A percentile compares a stretch with the other conserved stretches of the same genome.
Conservation (phyloP, 2,329 filamentous ascomycete species). For the Sclerotinia glacialis region DNA sequence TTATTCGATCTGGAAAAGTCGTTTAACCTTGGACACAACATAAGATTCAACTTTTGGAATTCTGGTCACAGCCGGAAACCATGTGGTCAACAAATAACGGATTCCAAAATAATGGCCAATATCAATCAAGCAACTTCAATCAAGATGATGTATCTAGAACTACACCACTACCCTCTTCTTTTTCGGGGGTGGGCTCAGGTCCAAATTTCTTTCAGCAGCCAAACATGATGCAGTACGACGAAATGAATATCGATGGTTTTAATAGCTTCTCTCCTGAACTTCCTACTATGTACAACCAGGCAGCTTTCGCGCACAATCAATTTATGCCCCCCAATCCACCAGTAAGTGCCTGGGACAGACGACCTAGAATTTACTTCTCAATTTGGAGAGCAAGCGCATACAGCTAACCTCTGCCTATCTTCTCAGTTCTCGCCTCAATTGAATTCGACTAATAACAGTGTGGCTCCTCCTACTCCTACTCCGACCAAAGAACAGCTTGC, state of each 20-base stretch:
- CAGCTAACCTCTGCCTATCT: conserved; percentile 25
- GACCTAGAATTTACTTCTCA: background rate
- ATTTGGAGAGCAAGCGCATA: conserved; percentile 19
- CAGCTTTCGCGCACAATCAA: conserved; percentile 32
- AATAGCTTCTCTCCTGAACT: conserved; percentile 31
- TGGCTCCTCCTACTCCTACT: conserved; percentile 18
- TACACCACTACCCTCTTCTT: conserved; percentile 21
- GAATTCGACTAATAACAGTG: conserved; percentile 25
- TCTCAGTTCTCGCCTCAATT: conserved; percentile 32
- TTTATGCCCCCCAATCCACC: conserved; percentile 27
- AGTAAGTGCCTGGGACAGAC: conserved; percentile 30
- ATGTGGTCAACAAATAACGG: conserved; percentile 37
- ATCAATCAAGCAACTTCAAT: conserved; percentile 31
- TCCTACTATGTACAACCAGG: conserved; percentile 29
- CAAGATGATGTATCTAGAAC: conserved; percentile 28
- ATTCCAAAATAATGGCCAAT: conserved; percentile 32
- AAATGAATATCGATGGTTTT: conserved; percentile 25
- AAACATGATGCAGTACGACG: conserved; percentile 28
- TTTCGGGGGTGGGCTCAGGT: conserved; percentile 22
- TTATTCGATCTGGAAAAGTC: background rate
- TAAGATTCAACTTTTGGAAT: background rate
- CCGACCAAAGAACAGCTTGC: conserved; percentile 33
- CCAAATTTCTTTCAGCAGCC: conserved; percentile 29
- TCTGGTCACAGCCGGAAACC: conserved; percentile 2
- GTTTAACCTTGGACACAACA: background rate